Base-by-base conservation (phyloP, 2,329 filamentous ascomycete genomes). In the Talaromyces islandicus region DNA sequence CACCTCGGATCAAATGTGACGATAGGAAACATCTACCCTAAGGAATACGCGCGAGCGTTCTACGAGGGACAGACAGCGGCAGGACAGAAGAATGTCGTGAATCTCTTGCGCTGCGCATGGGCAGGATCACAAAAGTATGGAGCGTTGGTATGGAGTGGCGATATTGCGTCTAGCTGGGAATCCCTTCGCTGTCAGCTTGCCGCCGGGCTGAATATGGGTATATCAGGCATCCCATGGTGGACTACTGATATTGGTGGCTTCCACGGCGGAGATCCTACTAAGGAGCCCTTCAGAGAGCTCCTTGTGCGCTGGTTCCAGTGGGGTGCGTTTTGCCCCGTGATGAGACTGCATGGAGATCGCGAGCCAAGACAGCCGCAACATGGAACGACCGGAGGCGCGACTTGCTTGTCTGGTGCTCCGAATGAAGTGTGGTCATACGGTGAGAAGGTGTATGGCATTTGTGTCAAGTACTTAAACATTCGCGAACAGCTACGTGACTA, bases 181-280 rank as follows among this genome's bases (percentile, higher is more conserved):
- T 84, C 79, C 27, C 77, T 88, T 54, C 78, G 83, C 3, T 80
- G 83, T 60, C 85, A 89, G 68, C 73, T 88, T 2, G 78, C 83
- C 0, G 86, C 86, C 0, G 86, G 86, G 0, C 73, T 89, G 21
- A 86, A 87, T 67, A 87, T 88, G 82, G 86, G 85, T 0, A 72
- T 88, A 4, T 78, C 84, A 0, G 86, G 86, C 0, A 78, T 88
- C 10, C 81, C 85, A 0, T 88, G 85, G 85, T 89, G 85, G 84
- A 89, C 86, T 0, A 89, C 86, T 0, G 86, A 89, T 65, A 88
- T 89, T 57, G 86, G 87, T 1, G 87, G 87, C 0, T 89, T 89
- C 67, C 86, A 88, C 66, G 86, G 86, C 5, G 86, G 86, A 0
- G 78, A 86, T 62, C 83, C 85, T 0, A 69, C 75, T 0, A 80